Conservation (phyloP, 257 asterid species). For the Lycium barbarum region DNA sequence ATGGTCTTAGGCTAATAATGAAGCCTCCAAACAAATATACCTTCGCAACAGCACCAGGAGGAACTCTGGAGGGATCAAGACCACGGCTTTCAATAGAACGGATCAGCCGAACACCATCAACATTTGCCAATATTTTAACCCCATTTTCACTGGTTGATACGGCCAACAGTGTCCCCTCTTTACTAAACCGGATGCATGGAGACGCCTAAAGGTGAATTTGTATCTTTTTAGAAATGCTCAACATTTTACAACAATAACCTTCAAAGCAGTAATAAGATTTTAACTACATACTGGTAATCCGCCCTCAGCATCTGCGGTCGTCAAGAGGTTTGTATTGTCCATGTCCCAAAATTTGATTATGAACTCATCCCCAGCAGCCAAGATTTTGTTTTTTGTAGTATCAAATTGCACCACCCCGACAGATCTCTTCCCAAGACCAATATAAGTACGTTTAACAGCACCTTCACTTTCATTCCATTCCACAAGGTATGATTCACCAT, state of each 20-base stretch:
- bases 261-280: conserved; percentile 19
- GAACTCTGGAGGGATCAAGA: conserved; percentile 34
- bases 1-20: neutral
- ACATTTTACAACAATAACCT: conserved; percentile 11
- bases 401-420: conserved; percentile 71
- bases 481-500: conserved; percentile 62
- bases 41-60: conserved; percentile 50
- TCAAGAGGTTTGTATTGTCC: conserved; percentile 57
- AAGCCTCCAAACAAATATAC: conserved; percentile 35
- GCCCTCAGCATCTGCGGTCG: conserved; percentile 60
- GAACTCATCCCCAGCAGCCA: conserved; percentile 79
- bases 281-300: conserved; percentile 60
- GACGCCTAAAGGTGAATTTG: conserved; percentile 55
- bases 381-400: conserved; percentile 61
- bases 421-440: conserved; percentile 60
- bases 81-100: conserved; percentile 47
- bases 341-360: conserved; percentile 73
- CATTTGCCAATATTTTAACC: conserved; percentile 64
- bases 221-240: neutral
- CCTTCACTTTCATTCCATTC: conserved; percentile 83
- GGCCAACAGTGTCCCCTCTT: conserved; percentile 70
- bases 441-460: conserved; percentile 56
- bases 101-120: conserved; percentile 50
- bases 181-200: conserved; percentile 69
- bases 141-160: conserved; percentile 71